phyloP scores from a whole-genome alignment of 257 asterid genomes.

The Haberlea rhodopensis region DNA sequence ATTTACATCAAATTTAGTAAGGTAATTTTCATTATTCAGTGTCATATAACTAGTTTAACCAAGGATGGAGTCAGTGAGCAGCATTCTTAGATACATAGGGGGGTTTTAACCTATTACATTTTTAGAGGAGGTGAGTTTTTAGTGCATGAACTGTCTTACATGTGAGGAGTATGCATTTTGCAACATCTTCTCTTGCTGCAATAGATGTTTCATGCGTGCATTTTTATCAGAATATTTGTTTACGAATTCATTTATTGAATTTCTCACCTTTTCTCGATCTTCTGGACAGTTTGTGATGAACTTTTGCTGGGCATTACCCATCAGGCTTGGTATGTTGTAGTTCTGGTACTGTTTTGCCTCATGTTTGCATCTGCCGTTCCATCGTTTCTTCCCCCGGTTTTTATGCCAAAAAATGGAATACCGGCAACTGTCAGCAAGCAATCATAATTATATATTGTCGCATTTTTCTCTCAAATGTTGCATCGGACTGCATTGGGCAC shows the following conservation, averaged over 20 bases:
- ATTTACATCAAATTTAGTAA: too few relatives aligned
- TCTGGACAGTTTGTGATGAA: conserved; percentile 82
- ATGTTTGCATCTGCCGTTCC: conserved; percentile 58
- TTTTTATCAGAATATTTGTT: not conserved
- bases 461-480: too few relatives aligned
- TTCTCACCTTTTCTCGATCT: conserved; percentile 17
- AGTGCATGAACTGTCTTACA: not conserved
- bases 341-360: conserved; percentile 56
- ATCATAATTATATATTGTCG: too few relatives aligned
- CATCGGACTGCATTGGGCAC: too few relatives aligned
- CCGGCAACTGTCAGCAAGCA: too few relatives aligned
- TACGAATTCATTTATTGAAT: conserved; percentile 9
- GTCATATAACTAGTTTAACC: too few relatives aligned
- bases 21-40: too few relatives aligned
- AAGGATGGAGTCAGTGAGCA: conserved; percentile 36
- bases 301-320: conserved; percentile 74
- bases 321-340: conserved; percentile 70
- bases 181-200: not conserved
- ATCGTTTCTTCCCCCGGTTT: conserved; percentile 49
- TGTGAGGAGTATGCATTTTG: not conserved
- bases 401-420: conserved; percentile 54
- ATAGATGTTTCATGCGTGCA: not conserved
- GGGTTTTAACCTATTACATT: too few relatives aligned
- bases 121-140: not conserved
- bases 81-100: conserved; percentile 14